Percentiles rank a stretch among this genome's conserved stretches.
Conservation (phyloP, 1,139 yeast genomes). For the Saccharomycopsis hybrid region DNA sequence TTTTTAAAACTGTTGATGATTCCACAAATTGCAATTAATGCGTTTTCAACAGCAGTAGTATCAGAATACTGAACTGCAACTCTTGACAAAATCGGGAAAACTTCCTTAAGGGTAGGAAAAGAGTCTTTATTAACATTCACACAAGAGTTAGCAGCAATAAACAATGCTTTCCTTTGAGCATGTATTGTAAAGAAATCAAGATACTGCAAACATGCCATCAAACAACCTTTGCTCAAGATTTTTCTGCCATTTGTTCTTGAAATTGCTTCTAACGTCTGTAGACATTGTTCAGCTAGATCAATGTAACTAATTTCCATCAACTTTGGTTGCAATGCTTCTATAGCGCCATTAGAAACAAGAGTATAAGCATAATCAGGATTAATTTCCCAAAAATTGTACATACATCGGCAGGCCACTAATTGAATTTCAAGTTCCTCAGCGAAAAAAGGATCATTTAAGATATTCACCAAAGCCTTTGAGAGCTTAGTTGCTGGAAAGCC, state of each 20-base stretch:
- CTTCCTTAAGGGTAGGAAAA: conserved; percentile 41
- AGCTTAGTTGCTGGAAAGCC: conserved; percentile 56
- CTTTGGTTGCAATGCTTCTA: conserved; percentile 60
- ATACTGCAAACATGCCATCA: conserved; percentile 63
- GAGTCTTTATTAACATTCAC: conserved; percentile 40
- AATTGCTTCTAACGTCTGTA: conserved; percentile 68
- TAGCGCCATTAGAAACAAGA: conserved; percentile 61
- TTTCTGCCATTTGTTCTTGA: conserved; percentile 49
- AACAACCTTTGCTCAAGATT: conserved; percentile 53
- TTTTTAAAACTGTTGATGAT: conserved; percentile 49
- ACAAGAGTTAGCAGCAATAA: conserved; percentile 74
- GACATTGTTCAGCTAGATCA: conserved; percentile 88
- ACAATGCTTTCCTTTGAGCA: conserved; percentile 79
- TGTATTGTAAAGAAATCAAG: conserved; percentile 86
- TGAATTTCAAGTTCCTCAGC: conserved; percentile 72
- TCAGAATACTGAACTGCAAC: conserved; percentile 59
- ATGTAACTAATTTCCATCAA: conserved; percentile 73
- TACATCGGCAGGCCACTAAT: conserved; percentile 77
- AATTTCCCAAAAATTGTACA: conserved; percentile 76
- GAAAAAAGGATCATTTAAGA: conserved; percentile 53
- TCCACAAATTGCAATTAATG: conserved; percentile 62
- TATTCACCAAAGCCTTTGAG: conserved; percentile 47
- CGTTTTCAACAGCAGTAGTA: conserved; percentile 56
- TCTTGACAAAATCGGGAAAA: conserved; percentile 56
- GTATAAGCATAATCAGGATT: conserved; percentile 59